Conservation (phyloP, 768 basidiomycete genomes). For the Pulveroboletus frians region DNA sequence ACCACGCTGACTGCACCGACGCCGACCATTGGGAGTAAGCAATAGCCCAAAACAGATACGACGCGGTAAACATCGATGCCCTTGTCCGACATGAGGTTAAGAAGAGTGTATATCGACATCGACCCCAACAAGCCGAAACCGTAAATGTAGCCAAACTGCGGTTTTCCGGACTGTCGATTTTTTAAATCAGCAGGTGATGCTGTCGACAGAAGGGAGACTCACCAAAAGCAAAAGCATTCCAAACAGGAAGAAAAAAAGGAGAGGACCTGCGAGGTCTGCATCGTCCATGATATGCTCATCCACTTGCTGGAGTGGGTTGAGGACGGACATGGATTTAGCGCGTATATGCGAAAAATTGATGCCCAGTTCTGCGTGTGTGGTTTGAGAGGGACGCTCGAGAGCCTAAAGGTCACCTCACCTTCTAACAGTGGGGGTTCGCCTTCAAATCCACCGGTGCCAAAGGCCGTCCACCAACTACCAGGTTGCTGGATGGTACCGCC, state of each 20-base stretch:
- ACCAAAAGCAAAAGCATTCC: constrained; percentile 90
- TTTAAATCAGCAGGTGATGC: constrained; percentile 1
- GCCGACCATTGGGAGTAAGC: constrained; percentile 93
- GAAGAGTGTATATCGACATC: constrained; percentile 84
- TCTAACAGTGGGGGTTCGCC: constrained; percentile 94
- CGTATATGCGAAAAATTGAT: constrained; percentile 97
- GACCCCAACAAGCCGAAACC: constrained; percentile 96
- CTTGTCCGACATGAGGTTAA: constrained; percentile 95
- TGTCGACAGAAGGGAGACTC: constrained; percentile 30
- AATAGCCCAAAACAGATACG: constrained; percentile 94
- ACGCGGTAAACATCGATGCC: constrained; percentile 95
- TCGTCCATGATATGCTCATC: constrained; percentile 98
- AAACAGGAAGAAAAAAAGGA: constrained; percentile 93
- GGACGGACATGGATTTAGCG: constrained; percentile 88
- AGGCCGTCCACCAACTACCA: constrained; percentile 92
- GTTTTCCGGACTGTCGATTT: constrained; percentile 80
- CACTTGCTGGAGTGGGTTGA: constrained; percentile 82
- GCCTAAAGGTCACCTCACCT: constrained; percentile 45
- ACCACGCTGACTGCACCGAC: constrained; percentile 86
- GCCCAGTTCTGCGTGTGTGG: constrained; percentile 67
- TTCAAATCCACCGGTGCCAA: constrained; percentile 92
- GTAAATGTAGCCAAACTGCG: constrained; percentile 98
- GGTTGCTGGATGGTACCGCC: constrained; percentile 69
- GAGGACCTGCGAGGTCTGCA: constrained; percentile 93
- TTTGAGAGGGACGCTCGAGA: background rate